Percentiles rank a stretch among this genome's conserved stretches.
These are phyloP conservation scores for Epichloe aotearoae DNA, from an alignment of 2,329 filamentous ascomycete species.

Conservation along the genomic window DNA sequence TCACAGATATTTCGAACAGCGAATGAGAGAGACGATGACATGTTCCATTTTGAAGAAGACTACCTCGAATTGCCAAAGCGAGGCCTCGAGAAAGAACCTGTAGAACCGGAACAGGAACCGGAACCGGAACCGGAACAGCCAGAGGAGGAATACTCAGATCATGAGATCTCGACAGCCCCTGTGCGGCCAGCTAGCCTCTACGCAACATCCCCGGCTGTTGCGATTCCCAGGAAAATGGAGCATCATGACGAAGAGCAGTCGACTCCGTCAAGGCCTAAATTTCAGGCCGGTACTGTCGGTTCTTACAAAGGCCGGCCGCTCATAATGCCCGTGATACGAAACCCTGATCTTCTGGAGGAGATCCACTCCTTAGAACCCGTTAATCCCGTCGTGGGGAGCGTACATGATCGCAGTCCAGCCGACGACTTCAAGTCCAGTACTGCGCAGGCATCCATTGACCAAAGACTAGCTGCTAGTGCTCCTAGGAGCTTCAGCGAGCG, in stretches of 20 bases:
- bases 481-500: constrained; percentile 36
- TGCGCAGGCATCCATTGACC: constrained; percentile 26
- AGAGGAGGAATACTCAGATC: constrained; percentile 15
- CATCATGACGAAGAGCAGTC: constrained; percentile 12
- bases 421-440: constrained; percentile 32
- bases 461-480: constrained; percentile 27
- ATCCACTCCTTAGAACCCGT: constrained; percentile 35
- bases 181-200: constrained; percentile 14
- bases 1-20: neutral
- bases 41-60: constrained; percentile 33
- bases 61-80: constrained; percentile 17
- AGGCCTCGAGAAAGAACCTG: neutral
- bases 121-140: constrained; percentile 7
- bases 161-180: neutral
- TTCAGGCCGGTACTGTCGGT: constrained; percentile 30
- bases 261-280: constrained; percentile 20
- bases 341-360: constrained; percentile 33
- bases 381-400: constrained; percentile 37
- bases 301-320: constrained; percentile 43
- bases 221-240: constrained; percentile 14
- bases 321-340: constrained; percentile 36
- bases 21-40: constrained; percentile 21
- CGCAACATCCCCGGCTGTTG: constrained; percentile 31
- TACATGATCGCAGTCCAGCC: constrained; percentile 37
- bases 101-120: neutral